Conservation (phyloP, 495 filamentous ascomycete species). For the Geopyxis carbonaria region DNA sequence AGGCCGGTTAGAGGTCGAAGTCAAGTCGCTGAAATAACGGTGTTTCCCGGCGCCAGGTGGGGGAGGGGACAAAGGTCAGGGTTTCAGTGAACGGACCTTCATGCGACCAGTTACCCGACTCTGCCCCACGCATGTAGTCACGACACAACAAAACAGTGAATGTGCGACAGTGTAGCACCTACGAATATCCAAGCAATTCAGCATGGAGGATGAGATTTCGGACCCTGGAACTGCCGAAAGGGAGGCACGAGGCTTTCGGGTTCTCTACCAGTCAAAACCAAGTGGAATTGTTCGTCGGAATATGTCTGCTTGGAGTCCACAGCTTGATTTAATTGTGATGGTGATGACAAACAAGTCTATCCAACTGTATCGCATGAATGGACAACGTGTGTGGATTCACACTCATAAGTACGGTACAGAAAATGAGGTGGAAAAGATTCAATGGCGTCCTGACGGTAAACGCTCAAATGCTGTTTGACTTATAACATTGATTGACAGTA, state of each 20-base stretch:
- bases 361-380: slow-evolving; percentile 48
- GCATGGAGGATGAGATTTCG: not conserved
- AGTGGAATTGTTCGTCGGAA: slow-evolving; percentile 20
- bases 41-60: too few relatives aligned
- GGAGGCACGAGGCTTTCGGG: slow-evolving; percentile 20
- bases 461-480: too few relatives aligned
- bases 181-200: not conserved
- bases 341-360: slow-evolving; percentile 43
- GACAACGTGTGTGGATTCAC: slow-evolving; percentile 46
- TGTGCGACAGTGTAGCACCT: too few relatives aligned
- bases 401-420: slow-evolving; percentile 22
- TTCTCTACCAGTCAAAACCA: slow-evolving; percentile 15
- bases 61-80: too few relatives aligned
- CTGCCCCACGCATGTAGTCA: too few relatives aligned
- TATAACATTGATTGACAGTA: not conserved
- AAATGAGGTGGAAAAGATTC: slow-evolving; percentile 14
- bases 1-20: too few relatives aligned
- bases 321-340: slow-evolving; percentile 53
- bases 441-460: slow-evolving; percentile 25
- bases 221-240: not conserved
- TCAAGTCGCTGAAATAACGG: too few relatives aligned
- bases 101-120: too few relatives aligned
- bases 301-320: slow-evolving; percentile 48
- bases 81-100: too few relatives aligned
- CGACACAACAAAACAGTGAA: too few relatives aligned